Evolutionary conservation across 2,329 filamentous ascomycete species (phyloP).

Genomic region (Ceratocystis albifundus): DNA sequence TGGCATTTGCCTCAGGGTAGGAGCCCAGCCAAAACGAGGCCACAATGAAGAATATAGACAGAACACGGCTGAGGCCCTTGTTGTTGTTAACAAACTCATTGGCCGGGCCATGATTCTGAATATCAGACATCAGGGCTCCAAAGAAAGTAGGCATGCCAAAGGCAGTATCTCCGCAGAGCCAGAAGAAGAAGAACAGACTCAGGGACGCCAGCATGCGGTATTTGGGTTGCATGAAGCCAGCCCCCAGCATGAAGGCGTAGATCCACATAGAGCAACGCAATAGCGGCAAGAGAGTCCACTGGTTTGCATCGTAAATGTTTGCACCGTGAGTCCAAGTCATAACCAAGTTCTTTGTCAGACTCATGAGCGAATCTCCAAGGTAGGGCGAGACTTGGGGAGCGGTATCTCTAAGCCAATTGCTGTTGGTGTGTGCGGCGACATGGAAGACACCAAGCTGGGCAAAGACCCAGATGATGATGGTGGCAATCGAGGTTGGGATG

Average conservation of each 20-base stretch:
- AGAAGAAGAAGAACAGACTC: conserved; percentile 41
- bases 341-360: conserved; percentile 36
- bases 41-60: conserved; percentile 40
- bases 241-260: conserved; percentile 42
- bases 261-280: conserved; percentile 44
- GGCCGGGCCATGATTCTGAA: conserved; percentile 42
- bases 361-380: conserved; percentile 22
- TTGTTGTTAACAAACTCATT: conserved; percentile 38
- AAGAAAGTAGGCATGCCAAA: conserved; percentile 51
- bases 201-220: conserved; percentile 40
- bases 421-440: conserved; percentile 37
- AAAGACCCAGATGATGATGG: conserved; percentile 43
- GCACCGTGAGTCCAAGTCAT: conserved; percentile 41
- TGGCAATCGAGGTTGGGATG: conserved; percentile 46
- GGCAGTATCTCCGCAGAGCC: conserved; percentile 30
- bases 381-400: conserved; percentile 41
- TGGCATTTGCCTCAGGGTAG: conserved; percentile 45
- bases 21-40: conserved; percentile 47
- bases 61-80: conserved; percentile 33
- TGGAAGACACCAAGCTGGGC: conserved; percentile 46
- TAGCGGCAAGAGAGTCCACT: conserved; percentile 47
- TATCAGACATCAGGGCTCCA: conserved; percentile 50
- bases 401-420: conserved; percentile 28
- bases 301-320: conserved; percentile 46
- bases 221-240: conserved; percentile 37